Base-by-base conservation (phyloP, 441 rosid species). In the Adansonia madagascariensis region DNA sequence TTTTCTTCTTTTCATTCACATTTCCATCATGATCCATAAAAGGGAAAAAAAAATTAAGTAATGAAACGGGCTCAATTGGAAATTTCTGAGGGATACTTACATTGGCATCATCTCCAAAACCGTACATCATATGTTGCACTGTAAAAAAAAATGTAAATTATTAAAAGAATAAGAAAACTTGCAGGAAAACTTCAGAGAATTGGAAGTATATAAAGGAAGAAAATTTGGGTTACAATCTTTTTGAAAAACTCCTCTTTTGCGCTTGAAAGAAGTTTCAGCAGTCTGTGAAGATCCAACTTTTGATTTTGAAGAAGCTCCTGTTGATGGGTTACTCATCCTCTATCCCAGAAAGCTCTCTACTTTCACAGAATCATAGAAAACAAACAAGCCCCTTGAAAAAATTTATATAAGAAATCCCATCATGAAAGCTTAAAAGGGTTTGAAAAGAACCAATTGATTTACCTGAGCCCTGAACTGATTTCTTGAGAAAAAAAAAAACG, bases 121-220 rank as follows among this genome's bases (percentile, higher is more conserved):
- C 98, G 82, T 89, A 96, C 97, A 96, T 94, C 99, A 94, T 96
- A 80, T 92, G 98, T 84, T 91, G 96, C 90, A 96, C 97, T 96
- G 89, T 0, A 81, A 65, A 44, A 77, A 24, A 6, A 55, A 35
- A 63, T 17, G 17, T 8, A 27, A 52, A n/a, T 50, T 18, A 70
- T 70, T 27, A 17, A 44, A 1, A 24, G 7, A 15, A 76, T 0
- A 18, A 59, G 0, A 6, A 14, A 50, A 66, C 8, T 15, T 62
- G 20, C 20, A 67, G 47, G 68, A 53, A 35, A 46, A 72, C 2
- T 4, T 0, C 6, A 7, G 53, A 53, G 66, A 35, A 41, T 41
- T 22, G 24, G 5, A 17, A 17, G 47, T 6, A 24, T 49, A 52
- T 8, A 24, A 62, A 4, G 17, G 18, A 47, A 10, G 41, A 63